phyloP scores from a whole-genome alignment of 495 filamentous ascomycete genomes.

The Astrocystis sublimbata region DNA sequence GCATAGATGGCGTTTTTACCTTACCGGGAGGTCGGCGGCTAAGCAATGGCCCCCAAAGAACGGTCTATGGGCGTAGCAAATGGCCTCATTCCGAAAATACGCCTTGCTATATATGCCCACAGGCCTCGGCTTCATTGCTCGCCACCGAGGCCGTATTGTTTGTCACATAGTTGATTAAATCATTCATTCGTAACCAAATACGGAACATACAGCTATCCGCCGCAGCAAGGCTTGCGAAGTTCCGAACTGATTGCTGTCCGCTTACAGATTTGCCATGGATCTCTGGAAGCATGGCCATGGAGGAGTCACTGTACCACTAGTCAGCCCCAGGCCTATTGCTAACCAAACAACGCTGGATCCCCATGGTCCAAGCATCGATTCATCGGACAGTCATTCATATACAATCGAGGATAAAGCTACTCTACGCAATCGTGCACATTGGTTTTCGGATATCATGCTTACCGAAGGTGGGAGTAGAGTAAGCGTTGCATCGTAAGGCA shows the following conservation, averaged over 20 bases:
- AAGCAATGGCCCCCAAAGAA: not conserved
- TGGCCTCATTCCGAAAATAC: no score
- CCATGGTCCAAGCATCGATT: not conserved
- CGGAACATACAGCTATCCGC: not conserved
- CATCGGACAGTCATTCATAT: no score
- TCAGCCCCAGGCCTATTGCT: not conserved
- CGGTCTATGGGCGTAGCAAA: no score
- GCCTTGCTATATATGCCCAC: no score
- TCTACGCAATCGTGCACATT: no score
- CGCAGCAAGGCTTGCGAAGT: not conserved
- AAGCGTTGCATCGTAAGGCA: not conserved
- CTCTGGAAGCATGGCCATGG: not conserved
- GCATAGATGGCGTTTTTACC: no score
- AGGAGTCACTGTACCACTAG: not conserved
- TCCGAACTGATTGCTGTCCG: not conserved
- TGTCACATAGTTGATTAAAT: no score
- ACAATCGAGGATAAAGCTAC: not conserved
- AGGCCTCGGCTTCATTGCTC: no score
- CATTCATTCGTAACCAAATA: not conserved
- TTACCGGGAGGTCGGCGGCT: no score
- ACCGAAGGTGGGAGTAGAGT: not conserved
- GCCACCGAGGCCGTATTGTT: no score
- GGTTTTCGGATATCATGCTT: no score
- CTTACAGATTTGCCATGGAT: not conserved
- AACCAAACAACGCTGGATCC: not conserved